phyloP scores from a whole-genome alignment of 495 filamentous ascomycete species.

The Penicillium verhagenii region DNA sequence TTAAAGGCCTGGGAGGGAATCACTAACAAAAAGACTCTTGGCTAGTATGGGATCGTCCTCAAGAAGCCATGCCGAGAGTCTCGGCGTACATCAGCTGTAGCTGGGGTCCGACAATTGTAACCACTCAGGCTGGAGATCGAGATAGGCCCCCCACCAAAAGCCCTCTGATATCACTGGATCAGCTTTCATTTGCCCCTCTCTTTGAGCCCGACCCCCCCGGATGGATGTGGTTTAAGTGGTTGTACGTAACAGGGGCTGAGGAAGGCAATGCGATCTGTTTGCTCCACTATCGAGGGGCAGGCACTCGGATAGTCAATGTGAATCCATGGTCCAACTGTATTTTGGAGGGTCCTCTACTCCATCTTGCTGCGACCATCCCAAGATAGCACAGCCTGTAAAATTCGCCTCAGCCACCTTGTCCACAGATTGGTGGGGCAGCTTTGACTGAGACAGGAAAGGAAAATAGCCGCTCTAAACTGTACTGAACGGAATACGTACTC shows the following conservation, averaged over 20 bases:
- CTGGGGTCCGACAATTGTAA: background rate
- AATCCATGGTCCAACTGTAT: slow-evolving; percentile 16
- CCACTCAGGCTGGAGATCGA: background rate
- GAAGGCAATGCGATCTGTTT: slow-evolving; percentile 6
- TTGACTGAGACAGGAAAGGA: slow-evolving; percentile 16
- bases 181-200: slow-evolving; percentile 7
- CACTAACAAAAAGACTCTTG: background rate
- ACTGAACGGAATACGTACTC: slow-evolving; percentile 7
- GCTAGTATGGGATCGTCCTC: background rate
- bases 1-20: background rate
- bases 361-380: slow-evolving; percentile 11
- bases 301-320: slow-evolving; percentile 1
- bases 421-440: slow-evolving; percentile 16
- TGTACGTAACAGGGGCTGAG: slow-evolving; percentile 8
- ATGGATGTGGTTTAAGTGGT: no score
- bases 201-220: slow-evolving; percentile 3
- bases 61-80: background rate
- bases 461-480: slow-evolving; percentile 9
- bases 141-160: background rate
- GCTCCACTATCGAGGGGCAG: slow-evolving; percentile 11
- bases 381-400: slow-evolving; percentile 2
- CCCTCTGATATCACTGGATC: slow-evolving; percentile 8
- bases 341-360: slow-evolving; percentile 10
- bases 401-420: slow-evolving; percentile 17
- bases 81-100: no score